phyloP scores from a whole-genome alignment of 192 early-diverging fungal genomes.

The Spizellomyces sp. region DNA sequence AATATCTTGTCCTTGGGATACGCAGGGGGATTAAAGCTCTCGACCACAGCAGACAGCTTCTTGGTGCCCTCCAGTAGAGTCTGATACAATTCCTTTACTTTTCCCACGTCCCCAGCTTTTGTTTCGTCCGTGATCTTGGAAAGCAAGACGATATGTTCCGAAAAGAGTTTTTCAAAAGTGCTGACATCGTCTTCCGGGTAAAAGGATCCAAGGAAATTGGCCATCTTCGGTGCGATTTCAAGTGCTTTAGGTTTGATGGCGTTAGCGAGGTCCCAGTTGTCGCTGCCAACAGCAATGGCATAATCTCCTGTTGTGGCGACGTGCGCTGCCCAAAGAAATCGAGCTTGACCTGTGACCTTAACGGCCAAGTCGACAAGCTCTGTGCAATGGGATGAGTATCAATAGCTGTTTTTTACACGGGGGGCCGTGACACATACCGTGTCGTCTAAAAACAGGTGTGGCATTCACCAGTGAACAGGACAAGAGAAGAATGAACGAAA shows the following conservation, averaged over 20 bases:
- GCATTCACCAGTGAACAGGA: too few relatives aligned
- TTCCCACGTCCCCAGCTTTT: neutral
- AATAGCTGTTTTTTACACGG: too few relatives aligned
- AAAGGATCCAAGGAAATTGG: slow-evolving; percentile 2
- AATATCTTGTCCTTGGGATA: slow-evolving; percentile 19
- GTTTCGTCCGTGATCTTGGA: slow-evolving; percentile 15
- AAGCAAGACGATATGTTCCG: slow-evolving; percentile 9
- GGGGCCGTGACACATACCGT: too few relatives aligned
- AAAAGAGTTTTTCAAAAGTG: slow-evolving; percentile 8
- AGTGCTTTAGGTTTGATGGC: slow-evolving; percentile 18
- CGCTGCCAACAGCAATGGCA: slow-evolving; percentile 12
- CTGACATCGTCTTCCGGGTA: neutral
- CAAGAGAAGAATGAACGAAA: too few relatives aligned
- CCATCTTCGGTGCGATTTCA: slow-evolving; percentile 8
- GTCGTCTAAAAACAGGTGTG: too few relatives aligned
- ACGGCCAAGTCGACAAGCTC: slow-evolving; percentile 4
- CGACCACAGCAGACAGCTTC: slow-evolving; percentile 7
- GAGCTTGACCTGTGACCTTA: slow-evolving; percentile 15
- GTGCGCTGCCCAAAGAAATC: slow-evolving; percentile 14
- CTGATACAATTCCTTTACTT: neutral
- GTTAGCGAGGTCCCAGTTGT: slow-evolving; percentile 16
- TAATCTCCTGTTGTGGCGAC: slow-evolving; percentile 17
- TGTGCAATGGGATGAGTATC: too few relatives aligned
- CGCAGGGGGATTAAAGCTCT: slow-evolving; percentile 8
- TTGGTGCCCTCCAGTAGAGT: slow-evolving; percentile 9